Evolutionary conservation across 306 rosid genomes (phyloP), one percentile per base, ranked within the genome.

Genomic region (Acmispon strigosus): DNA sequence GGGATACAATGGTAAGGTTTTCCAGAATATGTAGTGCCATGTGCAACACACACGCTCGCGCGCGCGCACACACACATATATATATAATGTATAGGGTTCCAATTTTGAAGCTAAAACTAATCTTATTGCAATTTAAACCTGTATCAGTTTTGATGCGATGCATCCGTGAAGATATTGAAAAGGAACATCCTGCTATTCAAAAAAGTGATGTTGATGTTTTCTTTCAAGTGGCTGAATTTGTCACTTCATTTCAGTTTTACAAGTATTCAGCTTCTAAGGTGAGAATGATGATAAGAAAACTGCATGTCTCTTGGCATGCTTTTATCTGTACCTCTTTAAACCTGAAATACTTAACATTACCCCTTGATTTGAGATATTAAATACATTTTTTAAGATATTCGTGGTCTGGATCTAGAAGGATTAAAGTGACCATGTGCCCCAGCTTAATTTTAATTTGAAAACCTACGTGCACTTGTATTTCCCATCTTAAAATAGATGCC

Each of bases 211-310:
- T 94, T 13, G 59, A 78, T 72, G 79, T 89, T 79, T 94, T 90
- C 83, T 90, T 94, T 86, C 91, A 86, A 53, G 96, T 90, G 56
- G 94, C 94, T 53, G 96, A 89, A 79, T 94, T 94, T 84, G 87
- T 81, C 83, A 84, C 86, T 74, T 86, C 97, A 75, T 94, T 86
- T 76, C 98, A 94, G 73, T 84, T 88, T 78, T 80, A 78, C 85
- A 89, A 84, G 84, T 59, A 80, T 59, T 86, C 90, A 37, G 79
- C 75, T 74, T 86, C 88, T 39, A 78, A 86, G 98, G 98, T 94
- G 83, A 90, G 97, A 78, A 66, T 50, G 32, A 47, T 74, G 50
- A 37, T 56, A 34, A 71, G 53, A 15, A 66, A 69, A 57, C 42
- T 17, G 50, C 24, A 5, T 61, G 14, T 80, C 42, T 77, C 41